These are phyloP conservation scores for Exophiala sp. DNA, from an alignment of 2,329 filamentous ascomycete species.

Conservation along the genomic window DNA sequence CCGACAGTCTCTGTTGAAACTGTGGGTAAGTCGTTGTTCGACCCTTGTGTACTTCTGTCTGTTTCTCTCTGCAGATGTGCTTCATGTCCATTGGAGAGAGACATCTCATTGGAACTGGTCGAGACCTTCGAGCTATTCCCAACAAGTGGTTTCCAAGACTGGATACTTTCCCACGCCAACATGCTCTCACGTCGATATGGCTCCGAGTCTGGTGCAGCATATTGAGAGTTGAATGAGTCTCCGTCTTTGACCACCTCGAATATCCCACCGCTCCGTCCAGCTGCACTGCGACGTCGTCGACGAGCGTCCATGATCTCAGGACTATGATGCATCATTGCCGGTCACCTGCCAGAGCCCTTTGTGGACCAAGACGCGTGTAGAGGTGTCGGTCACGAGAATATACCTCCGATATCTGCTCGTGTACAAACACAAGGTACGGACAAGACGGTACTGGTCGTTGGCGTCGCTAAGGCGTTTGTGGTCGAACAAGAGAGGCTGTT, in stretches of 20 bases:
- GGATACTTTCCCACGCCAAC: not conserved
- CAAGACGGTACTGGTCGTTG: too few relatives aligned
- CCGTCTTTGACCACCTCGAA: slow-evolving; percentile 9
- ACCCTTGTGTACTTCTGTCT: not conserved
- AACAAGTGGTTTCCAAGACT: not conserved
- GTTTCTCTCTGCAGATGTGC: not conserved
- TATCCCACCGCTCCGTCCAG: slow-evolving; percentile 11
- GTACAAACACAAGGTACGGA: too few relatives aligned
- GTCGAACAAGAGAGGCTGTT: too few relatives aligned
- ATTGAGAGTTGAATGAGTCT: slow-evolving; percentile 2
- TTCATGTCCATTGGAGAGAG: not conserved
- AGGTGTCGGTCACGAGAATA: too few relatives aligned
- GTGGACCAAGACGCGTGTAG: too few relatives aligned
- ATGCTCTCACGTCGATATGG: not conserved
- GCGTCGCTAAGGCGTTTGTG: too few relatives aligned
- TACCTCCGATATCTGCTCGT: too few relatives aligned
- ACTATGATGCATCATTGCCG: too few relatives aligned
- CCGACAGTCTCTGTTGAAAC: not conserved
- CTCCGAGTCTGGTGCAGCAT: not conserved
- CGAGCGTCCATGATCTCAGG: not conserved
- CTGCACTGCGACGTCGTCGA: slow-evolving; percentile 9
- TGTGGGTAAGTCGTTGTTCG: not conserved
- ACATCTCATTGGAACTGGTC: not conserved
- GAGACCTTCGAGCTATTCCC: not conserved
- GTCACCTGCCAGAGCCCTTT: too few relatives aligned